Conservation (phyloP, 768 basidiomycete genomes). For the Naganishia kalamii region DNA sequence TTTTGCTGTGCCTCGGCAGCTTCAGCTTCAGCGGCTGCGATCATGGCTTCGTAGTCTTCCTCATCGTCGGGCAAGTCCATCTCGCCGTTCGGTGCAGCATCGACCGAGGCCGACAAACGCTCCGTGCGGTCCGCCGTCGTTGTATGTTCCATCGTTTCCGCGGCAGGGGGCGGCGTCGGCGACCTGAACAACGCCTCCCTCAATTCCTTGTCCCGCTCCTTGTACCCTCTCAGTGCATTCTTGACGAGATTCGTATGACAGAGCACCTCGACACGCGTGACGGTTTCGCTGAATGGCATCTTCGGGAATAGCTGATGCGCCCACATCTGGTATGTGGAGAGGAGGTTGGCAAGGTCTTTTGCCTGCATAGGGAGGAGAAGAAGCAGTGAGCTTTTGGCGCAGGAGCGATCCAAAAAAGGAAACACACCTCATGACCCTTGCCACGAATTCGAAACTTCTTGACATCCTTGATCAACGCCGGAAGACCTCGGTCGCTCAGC, state of each 20-base stretch:
- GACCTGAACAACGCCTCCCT: slow-evolving; percentile 1
- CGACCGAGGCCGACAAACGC: background rate
- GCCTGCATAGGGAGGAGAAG: slow-evolving; percentile 50
- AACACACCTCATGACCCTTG: slow-evolving; percentile 80
- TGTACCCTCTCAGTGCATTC: slow-evolving; percentile 17
- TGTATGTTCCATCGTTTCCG: background rate
- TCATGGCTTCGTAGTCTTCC: slow-evolving; percentile 18
- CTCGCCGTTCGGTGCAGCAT: background rate
- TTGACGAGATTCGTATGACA: slow-evolving; percentile 80
- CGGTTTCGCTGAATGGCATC: slow-evolving; percentile 77
- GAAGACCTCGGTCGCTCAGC: slow-evolving; percentile 69
- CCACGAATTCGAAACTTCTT: slow-evolving; percentile 75
- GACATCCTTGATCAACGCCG: slow-evolving; percentile 65
- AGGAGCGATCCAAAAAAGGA: background rate
- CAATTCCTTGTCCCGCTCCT: background rate
- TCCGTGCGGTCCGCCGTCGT: background rate
- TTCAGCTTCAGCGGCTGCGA: slow-evolving; percentile 17
- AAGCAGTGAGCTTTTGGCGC: background rate
- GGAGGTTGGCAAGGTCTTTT: slow-evolving; percentile 70
- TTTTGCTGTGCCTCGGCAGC: background rate
- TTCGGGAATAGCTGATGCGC: slow-evolving; percentile 87
- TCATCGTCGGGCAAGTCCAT: slow-evolving; percentile 10
- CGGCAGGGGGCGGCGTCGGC: background rate
- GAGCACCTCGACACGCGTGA: slow-evolving; percentile 75
- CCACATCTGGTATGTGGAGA: slow-evolving; percentile 90